Evolutionary conservation across 2,329 filamentous ascomycete species (phyloP), one percentile per base, ranked within the genome.

Genomic region (Monosporascus sp.): DNA sequence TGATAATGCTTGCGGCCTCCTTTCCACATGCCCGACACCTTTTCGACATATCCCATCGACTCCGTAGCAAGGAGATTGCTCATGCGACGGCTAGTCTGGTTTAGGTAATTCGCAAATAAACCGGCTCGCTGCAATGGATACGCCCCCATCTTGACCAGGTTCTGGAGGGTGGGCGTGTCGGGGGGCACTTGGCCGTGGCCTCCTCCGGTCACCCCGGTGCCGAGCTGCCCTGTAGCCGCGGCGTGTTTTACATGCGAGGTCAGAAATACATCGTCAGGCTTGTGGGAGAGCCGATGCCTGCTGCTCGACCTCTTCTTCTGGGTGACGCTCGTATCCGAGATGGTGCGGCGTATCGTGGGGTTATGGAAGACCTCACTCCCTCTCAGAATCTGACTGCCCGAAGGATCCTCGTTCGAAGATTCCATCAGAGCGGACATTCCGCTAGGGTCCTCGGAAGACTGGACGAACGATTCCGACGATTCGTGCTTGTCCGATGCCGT

Each of bases 21-120:
- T 60, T 91, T 89, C 84, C 94, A 94, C 89, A 97, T 97, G 38
- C 91, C 93, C 0, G 93, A 96, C 0, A 97, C 92, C 69, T 97
- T 97, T 65, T 95, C 92, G 35, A 96, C 87, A 66, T 97, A 97
- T 2, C 90, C 91, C 85, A 96, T 96, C 0, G 93, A 95, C 68
- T 97, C 92, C 0, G 87, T 90, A 6, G 93, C 89, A 46, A 97
- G 73, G 8, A 96, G 73, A 27, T 78, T 89, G 55, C 89, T 90
- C 84, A 97, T 89, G 37, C 84, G 84, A 60, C 89, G 88, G 22
- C 90, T 87, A 22, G 88, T 84, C 52, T 80, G 87, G 64, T 88
- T 89, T 49, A 97, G 75, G 65, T 91, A 96, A 47, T 86, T 89
- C 8, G 91, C 90, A 65, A 96, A 81, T 2, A 87, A 86, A 9